These are phyloP conservation scores for Peterozyma toletana DNA, from an alignment of 805 yeast species.

Conservation along the genomic window DNA sequence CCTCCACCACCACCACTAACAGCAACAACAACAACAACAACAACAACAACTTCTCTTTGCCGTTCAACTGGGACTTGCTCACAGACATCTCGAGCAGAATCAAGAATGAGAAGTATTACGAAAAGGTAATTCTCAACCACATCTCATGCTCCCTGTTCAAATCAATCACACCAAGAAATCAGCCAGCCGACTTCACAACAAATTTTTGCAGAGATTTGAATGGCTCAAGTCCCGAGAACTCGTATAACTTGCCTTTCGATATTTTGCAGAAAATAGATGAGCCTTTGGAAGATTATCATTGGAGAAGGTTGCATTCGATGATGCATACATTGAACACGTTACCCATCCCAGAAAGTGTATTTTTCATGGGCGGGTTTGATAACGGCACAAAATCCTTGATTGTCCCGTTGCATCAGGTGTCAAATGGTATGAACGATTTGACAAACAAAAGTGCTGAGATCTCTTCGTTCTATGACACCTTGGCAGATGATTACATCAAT, in stretches of 20 bases:
- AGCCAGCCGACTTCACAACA: constrained; percentile 1
- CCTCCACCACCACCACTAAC: no score
- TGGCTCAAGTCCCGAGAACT: constrained; percentile 3
- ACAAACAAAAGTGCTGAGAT: not conserved
- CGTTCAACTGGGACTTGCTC: constrained; percentile 7
- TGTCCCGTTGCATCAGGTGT: constrained; percentile 3
- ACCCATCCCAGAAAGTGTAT: constrained; percentile 3
- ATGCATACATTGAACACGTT: constrained; percentile 1
- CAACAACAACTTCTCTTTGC: not conserved
- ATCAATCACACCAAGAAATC: constrained; percentile 2
- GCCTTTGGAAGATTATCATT: constrained; percentile 4
- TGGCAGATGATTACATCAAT: constrained; percentile 1
- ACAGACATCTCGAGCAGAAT: constrained; percentile 1
- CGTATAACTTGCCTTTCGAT: constrained; percentile 4
- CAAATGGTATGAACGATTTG: constrained; percentile 7
- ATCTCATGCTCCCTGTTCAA: constrained; percentile 2
- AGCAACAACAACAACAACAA: no score
- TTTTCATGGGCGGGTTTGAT: constrained; percentile 3
- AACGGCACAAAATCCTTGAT: not conserved
- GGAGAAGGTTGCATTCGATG: constrained; percentile 5
- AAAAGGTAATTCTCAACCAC: not conserved
- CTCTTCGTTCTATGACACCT: not conserved
- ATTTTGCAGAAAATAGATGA: constrained; percentile 4
- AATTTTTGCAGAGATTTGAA: constrained; percentile 5
- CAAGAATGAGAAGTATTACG: not conserved